These are phyloP conservation scores for Chamaecrista fasciculata DNA, from an alignment of 306 rosid genomes.

Conservation along the genomic window DNA sequence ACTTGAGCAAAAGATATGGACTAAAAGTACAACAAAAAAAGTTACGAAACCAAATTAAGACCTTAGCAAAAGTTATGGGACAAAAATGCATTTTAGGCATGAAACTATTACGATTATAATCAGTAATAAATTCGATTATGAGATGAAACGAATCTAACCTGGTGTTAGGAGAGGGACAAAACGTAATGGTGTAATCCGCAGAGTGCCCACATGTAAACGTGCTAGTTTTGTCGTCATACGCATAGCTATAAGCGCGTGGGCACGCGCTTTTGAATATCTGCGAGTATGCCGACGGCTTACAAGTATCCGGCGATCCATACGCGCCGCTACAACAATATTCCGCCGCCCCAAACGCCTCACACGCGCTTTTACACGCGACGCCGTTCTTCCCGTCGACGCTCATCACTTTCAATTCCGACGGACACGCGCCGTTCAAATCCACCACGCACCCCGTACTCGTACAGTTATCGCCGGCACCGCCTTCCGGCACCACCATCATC, in stretches of 20 bases:
- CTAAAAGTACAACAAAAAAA: no score
- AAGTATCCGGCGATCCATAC: constrained; percentile 53
- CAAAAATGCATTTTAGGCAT: no score
- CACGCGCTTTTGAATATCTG: constrained; percentile 72
- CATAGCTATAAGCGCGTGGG: constrained; percentile 89
- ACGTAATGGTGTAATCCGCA: constrained; percentile 67
- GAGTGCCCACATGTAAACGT: constrained; percentile 77
- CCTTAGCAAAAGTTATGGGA: no score
- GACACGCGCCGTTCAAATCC: constrained; percentile 74
- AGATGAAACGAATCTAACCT: constrained; percentile 32
- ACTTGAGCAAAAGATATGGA: no score
- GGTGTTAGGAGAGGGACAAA: constrained; percentile 67
- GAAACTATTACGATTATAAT: no score
- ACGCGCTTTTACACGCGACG: constrained; percentile 88
- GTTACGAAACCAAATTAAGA: no score
- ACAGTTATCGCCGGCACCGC: constrained; percentile 64
- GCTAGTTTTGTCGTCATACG: constrained; percentile 75
- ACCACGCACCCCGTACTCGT: constrained; percentile 57
- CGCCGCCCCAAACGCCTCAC: constrained; percentile 64
- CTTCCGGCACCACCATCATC: constrained; percentile 62
- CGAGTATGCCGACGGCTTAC: constrained; percentile 75
- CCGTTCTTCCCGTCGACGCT: constrained; percentile 34
- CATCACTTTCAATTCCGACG: constrained; percentile 63
- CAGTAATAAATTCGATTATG: background rate
- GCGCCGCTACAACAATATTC: constrained; percentile 81